Percentiles rank a stretch among this genome's conserved stretches.
Conservation (phyloP, 1,284 basidiomycete genomes). For the Cystobasidium slooffiae region DNA sequence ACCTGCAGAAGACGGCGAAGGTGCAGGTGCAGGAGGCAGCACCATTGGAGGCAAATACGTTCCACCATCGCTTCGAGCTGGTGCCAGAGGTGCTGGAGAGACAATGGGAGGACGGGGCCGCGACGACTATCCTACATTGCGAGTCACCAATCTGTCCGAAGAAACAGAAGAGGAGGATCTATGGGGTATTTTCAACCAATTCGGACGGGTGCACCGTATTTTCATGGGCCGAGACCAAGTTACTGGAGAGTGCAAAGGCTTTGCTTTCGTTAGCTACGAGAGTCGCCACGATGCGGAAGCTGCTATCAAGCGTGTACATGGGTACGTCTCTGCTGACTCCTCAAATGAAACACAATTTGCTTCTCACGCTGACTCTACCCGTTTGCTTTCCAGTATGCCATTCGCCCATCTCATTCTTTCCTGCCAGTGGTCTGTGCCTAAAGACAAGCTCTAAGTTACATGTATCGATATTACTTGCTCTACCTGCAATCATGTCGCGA, state of each 20-base stretch:
- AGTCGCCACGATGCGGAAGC: conserved; percentile 75
- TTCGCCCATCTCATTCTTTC: conserved; percentile 46
- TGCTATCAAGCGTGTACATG: conserved; percentile 92
- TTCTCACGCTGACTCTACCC: not conserved
- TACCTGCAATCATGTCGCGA: conserved; percentile 3
- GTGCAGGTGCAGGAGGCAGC: conserved; percentile 53
- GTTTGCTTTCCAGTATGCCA: conserved; percentile 35
- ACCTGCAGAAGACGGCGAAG: conserved; percentile 44
- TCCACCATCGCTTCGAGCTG: conserved; percentile 83
- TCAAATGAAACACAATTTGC: not conserved
- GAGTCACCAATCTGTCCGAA: conserved; percentile 95
- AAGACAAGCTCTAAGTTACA: conserved; percentile 39
- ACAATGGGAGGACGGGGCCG: conserved; percentile 70
- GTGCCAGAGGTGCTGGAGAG: conserved; percentile 74
- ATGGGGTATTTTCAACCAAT: conserved; percentile 76
- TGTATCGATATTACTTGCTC: not conserved
- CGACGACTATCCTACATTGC: conserved; percentile 93
- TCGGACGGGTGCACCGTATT: conserved; percentile 80
- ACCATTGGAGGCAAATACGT: conserved; percentile 79
- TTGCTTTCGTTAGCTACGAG: conserved; percentile 90
- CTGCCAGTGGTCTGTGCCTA: conserved; percentile 44
- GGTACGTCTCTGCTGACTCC: conserved; percentile 55
- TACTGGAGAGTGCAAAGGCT: conserved; percentile 93
- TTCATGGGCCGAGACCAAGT: conserved; percentile 95
- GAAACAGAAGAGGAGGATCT: conserved; percentile 95